These are phyloP conservation scores for Closterium sp. DNA, from an alignment of 139 green algal genomes.

Conservation along the genomic window DNA sequence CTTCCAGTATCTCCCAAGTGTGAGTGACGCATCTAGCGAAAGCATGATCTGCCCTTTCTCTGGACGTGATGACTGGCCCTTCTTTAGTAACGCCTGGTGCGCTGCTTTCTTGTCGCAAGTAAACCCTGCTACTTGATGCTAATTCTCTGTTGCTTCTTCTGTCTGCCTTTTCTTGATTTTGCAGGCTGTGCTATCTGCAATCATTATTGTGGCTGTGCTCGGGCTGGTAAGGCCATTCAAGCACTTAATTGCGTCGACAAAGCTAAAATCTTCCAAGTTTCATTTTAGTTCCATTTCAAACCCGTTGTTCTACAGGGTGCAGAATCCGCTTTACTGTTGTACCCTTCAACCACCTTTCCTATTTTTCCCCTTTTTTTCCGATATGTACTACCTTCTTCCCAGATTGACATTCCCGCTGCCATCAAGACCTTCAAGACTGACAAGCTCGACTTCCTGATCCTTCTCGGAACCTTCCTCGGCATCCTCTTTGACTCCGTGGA, in stretches of 20 bases:
- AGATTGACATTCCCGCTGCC: conserved; percentile 37
- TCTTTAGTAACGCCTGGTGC: too few relatives aligned
- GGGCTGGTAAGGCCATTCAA: conserved; percentile 20
- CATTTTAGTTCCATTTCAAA: too few relatives aligned
- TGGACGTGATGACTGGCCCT: too few relatives aligned
- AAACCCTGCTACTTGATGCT: not conserved
- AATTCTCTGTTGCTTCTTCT: not conserved
- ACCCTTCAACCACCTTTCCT: too few relatives aligned
- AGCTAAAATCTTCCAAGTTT: too few relatives aligned
- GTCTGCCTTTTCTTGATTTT: not conserved
- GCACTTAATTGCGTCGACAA: too few relatives aligned
- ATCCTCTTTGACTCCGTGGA: conserved; percentile 29
- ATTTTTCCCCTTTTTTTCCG: not conserved
- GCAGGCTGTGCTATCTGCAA: conserved; percentile 39
- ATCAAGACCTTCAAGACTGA: conserved; percentile 36
- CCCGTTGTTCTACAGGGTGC: too few relatives aligned
- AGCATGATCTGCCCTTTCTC: too few relatives aligned
- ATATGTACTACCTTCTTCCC: not conserved
- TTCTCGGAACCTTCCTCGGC: conserved; percentile 40
- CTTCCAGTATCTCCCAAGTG: conserved; percentile 22
- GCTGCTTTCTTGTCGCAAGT: conserved; percentile 13
- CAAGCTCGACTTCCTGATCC: conserved; percentile 38
- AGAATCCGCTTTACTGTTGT: too few relatives aligned
- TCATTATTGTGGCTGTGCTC: conserved; percentile 37
- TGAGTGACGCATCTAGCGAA: too few relatives aligned